These are phyloP conservation scores for Adansonia madagascariensis DNA, from an alignment of 441 rosid species.

Conservation along the genomic window DNA sequence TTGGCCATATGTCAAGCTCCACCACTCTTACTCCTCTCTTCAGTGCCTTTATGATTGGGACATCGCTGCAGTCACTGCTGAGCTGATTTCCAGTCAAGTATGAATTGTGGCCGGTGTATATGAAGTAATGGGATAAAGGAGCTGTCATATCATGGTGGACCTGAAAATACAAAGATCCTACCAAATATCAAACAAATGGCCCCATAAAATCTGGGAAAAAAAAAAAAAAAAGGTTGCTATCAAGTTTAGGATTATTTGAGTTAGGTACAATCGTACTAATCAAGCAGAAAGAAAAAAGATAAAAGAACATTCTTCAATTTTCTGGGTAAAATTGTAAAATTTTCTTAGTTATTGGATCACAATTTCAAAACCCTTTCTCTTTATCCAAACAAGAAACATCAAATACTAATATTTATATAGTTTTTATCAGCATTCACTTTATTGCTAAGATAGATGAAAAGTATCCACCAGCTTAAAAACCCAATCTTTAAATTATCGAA, in stretches of 20 bases:
- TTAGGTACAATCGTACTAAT: not conserved
- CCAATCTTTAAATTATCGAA: not conserved
- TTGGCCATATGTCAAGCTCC: constrained; percentile 75
- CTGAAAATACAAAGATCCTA: constrained; percentile 35
- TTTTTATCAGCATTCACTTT: not conserved
- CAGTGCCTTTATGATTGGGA: constrained; percentile 62
- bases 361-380: not conserved
- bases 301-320: not conserved
- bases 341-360: not conserved
- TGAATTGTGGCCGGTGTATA: constrained; percentile 72
- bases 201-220: not conserved
- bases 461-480: not conserved
- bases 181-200: constrained; percentile 5
- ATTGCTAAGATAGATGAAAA: not conserved
- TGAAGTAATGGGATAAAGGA: constrained; percentile 65
- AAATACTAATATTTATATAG: not conserved
- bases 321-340: not conserved
- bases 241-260: not conserved
- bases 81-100: constrained; percentile 75
- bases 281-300: not conserved
- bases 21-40: constrained; percentile 65
- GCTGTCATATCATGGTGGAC: constrained; percentile 70
- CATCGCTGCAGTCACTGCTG: constrained; percentile 71
- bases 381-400: not conserved
- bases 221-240: not conserved